These are phyloP conservation scores for Coelastrella sp. DNA, from an alignment of 139 green algal species.

Conservation along the genomic window DNA sequence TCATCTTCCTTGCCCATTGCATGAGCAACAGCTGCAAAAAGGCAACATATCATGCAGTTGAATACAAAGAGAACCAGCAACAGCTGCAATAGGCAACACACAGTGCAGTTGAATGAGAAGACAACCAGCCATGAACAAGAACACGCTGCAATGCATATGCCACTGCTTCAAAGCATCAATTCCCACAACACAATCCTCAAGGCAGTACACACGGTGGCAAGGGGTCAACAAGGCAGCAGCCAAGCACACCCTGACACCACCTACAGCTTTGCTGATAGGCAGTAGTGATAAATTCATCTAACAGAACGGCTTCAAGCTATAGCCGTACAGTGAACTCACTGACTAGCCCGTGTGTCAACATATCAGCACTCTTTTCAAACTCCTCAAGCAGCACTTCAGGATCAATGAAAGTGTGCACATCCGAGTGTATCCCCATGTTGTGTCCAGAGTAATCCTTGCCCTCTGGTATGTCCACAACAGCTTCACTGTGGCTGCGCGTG, in stretches of 20 bases:
- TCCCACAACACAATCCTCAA: background rate
- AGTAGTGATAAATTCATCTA: no score
- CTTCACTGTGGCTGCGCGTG: constrained; percentile 9
- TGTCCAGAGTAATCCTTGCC: constrained; percentile 4
- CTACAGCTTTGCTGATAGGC: no score
- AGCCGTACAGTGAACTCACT: no score
- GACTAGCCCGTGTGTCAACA: constrained; percentile 49
- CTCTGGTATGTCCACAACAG: constrained; percentile 20
- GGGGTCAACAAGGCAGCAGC: background rate
- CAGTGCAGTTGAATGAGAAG: no score
- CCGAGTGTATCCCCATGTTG: constrained; percentile 25
- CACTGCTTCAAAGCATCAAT: background rate
- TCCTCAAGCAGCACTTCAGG: constrained; percentile 43
- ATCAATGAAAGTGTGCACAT: constrained; percentile 33
- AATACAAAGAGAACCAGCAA: no score
- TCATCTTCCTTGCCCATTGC: constrained; percentile 25
- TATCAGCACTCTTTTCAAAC: constrained; percentile 45
- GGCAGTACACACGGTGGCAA: background rate
- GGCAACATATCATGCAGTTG: no score
- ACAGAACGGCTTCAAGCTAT: no score
- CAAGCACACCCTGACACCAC: background rate
- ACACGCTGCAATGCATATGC: no score
- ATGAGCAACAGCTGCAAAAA: constrained; percentile 40
- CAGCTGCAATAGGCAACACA: no score
- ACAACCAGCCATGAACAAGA: background rate